These are phyloP conservation scores for Xylariales sp. DNA, from an alignment of 2,329 filamentous ascomycete genomes.

Conservation along the genomic window DNA sequence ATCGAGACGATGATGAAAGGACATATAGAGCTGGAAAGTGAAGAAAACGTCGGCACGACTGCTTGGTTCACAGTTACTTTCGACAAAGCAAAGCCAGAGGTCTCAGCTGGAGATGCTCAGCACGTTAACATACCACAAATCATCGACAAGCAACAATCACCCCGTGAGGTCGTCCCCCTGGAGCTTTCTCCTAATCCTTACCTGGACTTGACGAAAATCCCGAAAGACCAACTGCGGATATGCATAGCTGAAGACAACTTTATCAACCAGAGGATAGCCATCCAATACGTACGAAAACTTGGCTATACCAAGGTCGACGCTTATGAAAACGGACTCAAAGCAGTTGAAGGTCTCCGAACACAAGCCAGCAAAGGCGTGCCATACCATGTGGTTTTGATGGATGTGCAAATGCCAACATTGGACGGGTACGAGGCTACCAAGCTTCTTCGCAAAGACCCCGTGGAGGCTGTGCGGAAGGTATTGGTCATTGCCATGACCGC, in stretches of 20 bases:
- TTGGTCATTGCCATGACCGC: conserved; percentile 98
- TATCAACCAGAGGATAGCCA: conserved; percentile 91
- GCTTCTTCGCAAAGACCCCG: conserved; percentile 70
- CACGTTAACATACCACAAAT: conserved; percentile 36
- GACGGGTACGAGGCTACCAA: conserved; percentile 91
- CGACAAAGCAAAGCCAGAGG: conserved; percentile 68
- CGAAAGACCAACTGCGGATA: conserved; percentile 74
- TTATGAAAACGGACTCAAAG: conserved; percentile 84
- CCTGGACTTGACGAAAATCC: conserved; percentile 67
- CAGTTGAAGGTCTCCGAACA: conserved; percentile 76
- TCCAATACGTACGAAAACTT: conserved; percentile 82
- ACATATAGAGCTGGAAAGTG: conserved; percentile 75
- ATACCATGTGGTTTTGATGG: conserved; percentile 91
- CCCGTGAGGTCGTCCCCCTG: conserved; percentile 31
- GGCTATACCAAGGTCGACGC: conserved; percentile 80
- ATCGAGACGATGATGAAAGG: conserved; percentile 91
- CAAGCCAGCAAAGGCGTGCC: conserved; percentile 68
- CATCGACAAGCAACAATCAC: conserved; percentile 25
- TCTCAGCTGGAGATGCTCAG: conserved; percentile 51
- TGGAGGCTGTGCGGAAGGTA: conserved; percentile 73
- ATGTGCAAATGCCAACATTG: conserved; percentile 91
- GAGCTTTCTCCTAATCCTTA: conserved; percentile 38
- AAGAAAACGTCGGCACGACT: conserved; percentile 65
- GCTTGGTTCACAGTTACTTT: conserved; percentile 82
- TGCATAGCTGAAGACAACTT: conserved; percentile 95